Evolutionary conservation across 768 basidiomycete species (phyloP).

Genomic region (Tylopilus felleus): DNA sequence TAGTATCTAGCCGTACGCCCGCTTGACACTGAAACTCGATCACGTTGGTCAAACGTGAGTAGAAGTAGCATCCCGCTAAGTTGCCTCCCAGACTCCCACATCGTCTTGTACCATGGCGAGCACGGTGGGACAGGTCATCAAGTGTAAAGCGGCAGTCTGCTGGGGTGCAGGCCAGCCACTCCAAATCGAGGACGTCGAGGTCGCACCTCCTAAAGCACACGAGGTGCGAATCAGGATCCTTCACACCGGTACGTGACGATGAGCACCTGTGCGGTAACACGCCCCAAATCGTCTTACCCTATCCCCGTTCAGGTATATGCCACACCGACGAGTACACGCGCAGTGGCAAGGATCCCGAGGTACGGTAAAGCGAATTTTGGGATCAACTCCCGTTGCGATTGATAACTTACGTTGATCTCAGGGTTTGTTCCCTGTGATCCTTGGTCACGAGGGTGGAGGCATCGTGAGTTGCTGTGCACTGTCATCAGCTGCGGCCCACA

Average conservation of each 20-base stretch:
- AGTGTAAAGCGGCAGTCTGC: constrained; percentile 91
- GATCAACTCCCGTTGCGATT: background rate
- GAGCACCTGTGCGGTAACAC: constrained; percentile 1
- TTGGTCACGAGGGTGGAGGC: constrained; percentile 94
- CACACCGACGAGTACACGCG: constrained; percentile 98
- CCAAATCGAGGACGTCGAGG: constrained; percentile 88
- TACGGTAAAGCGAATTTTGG: constrained; percentile 27
- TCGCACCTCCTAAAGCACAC: constrained; percentile 82
- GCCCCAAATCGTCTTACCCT: background rate
- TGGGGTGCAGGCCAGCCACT: constrained; percentile 90
- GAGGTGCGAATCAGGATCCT: constrained; percentile 95
- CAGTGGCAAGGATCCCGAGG: constrained; percentile 95
- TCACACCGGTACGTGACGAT: constrained; percentile 64
- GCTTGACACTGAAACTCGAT: too few relatives aligned
- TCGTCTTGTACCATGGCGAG: constrained; percentile 52
- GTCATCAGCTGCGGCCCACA: background rate
- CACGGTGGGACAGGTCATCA: constrained; percentile 74
- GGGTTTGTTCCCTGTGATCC: constrained; percentile 89
- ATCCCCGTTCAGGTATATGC: constrained; percentile 70
- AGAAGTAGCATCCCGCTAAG: background rate
- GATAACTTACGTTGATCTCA: constrained; percentile 32
- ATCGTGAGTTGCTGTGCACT: constrained; percentile 51
- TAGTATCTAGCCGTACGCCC: too few relatives aligned
- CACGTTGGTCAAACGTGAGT: too few relatives aligned
- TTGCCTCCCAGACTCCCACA: constrained; percentile 24